A percentile compares a stretch with the other conserved stretches of the same genome.
Evolutionary conservation across 345 rosid species (phyloP).

Genomic region (Anastatica hierochuntica): DNA sequence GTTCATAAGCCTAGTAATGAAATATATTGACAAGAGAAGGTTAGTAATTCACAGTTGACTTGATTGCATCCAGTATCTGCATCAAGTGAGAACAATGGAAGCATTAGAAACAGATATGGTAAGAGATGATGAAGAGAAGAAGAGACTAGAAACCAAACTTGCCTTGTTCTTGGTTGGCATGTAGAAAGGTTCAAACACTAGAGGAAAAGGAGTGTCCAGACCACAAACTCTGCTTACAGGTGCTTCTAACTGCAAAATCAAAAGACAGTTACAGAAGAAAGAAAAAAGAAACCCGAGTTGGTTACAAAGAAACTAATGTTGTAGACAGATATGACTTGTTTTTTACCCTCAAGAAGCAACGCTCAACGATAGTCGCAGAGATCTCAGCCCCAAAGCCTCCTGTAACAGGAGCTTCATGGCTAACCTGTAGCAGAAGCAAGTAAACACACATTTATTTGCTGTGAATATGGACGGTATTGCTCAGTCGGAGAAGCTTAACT

Average conservation of each 20-base stretch:
- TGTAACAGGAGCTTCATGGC: constrained; percentile 87
- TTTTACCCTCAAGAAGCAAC: constrained; percentile 69
- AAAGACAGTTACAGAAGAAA: not conserved
- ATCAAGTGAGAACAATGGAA: not conserved
- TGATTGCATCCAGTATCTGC: constrained; percentile 83
- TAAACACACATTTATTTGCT: not conserved
- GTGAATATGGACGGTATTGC: no score
- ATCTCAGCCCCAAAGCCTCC: constrained; percentile 99
- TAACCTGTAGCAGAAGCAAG: constrained; percentile 41
- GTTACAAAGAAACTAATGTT: not conserved
- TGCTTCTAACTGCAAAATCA: constrained; percentile 64
- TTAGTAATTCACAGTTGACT: constrained; percentile 63
- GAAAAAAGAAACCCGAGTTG: not conserved
- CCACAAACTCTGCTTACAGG: constrained; percentile 85
- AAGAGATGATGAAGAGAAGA: not conserved
- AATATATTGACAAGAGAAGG: not conserved
- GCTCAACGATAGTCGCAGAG: constrained; percentile 68
- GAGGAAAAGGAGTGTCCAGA: constrained; percentile 85
- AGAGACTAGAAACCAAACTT: not conserved
- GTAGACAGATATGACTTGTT: not conserved
- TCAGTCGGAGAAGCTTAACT: constrained; percentile 5
- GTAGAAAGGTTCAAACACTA: constrained; percentile 85
- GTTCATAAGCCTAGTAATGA: not conserved
- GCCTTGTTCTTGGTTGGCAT: constrained; percentile 87
- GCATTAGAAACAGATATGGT: not conserved